Base-by-base conservation (phyloP, 2,329 filamentous ascomycete genomes). In the Curvularia verruculosa region DNA sequence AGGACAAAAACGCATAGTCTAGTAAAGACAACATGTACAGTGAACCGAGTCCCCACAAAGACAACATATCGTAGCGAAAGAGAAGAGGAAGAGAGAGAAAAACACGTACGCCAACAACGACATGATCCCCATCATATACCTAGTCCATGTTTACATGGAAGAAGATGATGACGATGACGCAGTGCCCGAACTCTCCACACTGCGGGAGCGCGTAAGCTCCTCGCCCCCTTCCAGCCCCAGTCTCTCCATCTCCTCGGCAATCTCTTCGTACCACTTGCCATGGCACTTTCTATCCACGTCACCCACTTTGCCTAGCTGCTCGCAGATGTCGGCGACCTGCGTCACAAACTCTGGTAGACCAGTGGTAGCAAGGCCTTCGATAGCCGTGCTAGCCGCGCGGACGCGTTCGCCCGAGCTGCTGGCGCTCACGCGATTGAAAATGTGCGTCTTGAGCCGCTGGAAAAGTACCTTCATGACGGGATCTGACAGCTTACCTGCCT, bases 291-390 rank as follows among this genome's bases (percentile, higher is more conserved):
- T 82, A 70, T 92, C 89, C 5, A 92, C 86, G 4, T 79, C 79
- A 13, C 87, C 86, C 3, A 92, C 82, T 69, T 84, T 83, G 40
- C 84, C 82, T 58, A 92, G 77, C 68, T 88, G 81, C 31, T 91
- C 88, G 7, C 90, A 86, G 65, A 92, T 87, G 47, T 86, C 85
- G 29, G 87, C 82, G 13, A 92, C 86, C 58, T 83, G 85, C 26
- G 85, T 84, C 15, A 89, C 87, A 71, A 92, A 92, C 75, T 93
- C 90, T 0, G 87, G 87, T 54, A 93, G 77, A 0, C 90, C 90
- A 18, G 89, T 82, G 2, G 83, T 83, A 0, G 88, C 88, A 7
- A 93, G 81, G 56, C 85, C 87, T 73, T 92, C 89, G 10, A 85
- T 85, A 0, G 88, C 89, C 0, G 83, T 86, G 65, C 85, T 89